phyloP scores from a whole-genome alignment of 179 eudicot genomes.

The Silene noctiflora region DNA sequence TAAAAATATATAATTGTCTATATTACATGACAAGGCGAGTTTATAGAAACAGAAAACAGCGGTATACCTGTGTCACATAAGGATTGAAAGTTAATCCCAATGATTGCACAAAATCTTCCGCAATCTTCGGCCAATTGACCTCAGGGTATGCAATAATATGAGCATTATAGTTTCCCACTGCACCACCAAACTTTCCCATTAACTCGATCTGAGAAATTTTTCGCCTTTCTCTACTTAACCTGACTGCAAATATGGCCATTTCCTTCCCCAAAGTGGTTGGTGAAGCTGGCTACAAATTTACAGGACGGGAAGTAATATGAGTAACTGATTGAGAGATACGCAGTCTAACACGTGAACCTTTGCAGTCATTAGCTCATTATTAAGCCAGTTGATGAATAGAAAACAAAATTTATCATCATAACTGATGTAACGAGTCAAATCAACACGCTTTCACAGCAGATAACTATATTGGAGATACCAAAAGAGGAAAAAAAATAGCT shows the following conservation, averaged over 20 bases:
- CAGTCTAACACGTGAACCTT: background rate
- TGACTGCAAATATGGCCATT: conserved; percentile 70
- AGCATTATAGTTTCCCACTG: conserved; percentile 96
- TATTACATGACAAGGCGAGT: background rate
- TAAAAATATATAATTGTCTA: too few relatives aligned
- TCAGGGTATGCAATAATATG: conserved; percentile 87
- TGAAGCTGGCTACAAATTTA: conserved; percentile 73
- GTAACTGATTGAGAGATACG: background rate
- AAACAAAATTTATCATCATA: too few relatives aligned
- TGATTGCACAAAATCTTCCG: conserved; percentile 79
- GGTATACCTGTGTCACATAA: conserved; percentile 76
- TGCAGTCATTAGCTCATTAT: too few relatives aligned
- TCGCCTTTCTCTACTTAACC: conserved; percentile 62
- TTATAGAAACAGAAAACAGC: background rate
- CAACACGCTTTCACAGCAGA: too few relatives aligned
- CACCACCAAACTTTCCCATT: conserved; percentile 92
- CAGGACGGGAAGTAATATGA: background rate
- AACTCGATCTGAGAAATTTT: conserved; percentile 53
- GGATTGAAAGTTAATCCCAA: conserved; percentile 89
- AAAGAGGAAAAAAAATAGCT: too few relatives aligned
- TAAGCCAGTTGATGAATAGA: too few relatives aligned
- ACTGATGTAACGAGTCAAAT: too few relatives aligned
- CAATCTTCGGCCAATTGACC: conserved; percentile 72
- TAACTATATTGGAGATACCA: too few relatives aligned
- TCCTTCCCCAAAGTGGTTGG: conserved; percentile 95